Percentiles rank a stretch among this genome's conserved stretches.
Conservation (phyloP, 345 rosid species). For the Lumnitzera racemosa region DNA sequence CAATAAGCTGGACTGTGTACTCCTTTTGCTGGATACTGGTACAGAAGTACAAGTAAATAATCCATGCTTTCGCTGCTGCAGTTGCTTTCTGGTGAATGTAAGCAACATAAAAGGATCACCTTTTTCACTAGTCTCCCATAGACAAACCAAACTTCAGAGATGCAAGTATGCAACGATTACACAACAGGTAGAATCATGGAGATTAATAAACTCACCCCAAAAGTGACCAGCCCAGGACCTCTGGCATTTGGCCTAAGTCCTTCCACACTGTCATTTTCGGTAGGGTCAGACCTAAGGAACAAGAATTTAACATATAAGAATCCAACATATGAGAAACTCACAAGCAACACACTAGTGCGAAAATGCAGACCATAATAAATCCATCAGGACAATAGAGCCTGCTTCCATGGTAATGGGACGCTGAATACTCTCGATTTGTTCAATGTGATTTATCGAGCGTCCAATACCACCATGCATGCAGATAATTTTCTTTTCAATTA, state of each 20-base stretch:
- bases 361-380: slow-evolving; percentile 65
- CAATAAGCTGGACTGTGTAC: too few relatives aligned
- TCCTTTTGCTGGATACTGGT: too few relatives aligned
- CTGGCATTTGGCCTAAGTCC: slow-evolving; percentile 97
- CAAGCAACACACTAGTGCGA: background rate
- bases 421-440: slow-evolving; percentile 92
- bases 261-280: slow-evolving; percentile 99
- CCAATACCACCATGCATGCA: slow-evolving; percentile 99
- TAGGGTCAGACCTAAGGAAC: slow-evolving; percentile 84
- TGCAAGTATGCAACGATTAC: too few relatives aligned
- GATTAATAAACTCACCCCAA: slow-evolving; percentile 60
- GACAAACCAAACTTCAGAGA: too few relatives aligned
- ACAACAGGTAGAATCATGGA: too few relatives aligned
- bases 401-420: slow-evolving; percentile 99
- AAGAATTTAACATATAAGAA: background rate
- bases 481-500: slow-evolving; percentile 92
- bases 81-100: too few relatives aligned
- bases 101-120: too few relatives aligned
- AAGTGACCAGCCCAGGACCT: slow-evolving; percentile 97
- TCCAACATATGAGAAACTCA: background rate
- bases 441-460: slow-evolving; percentile 93
- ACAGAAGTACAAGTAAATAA: too few relatives aligned
- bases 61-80: too few relatives aligned
- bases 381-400: slow-evolving; percentile 95
- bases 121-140: too few relatives aligned